Conservation (phyloP, 2,329 filamentous ascomycete genomes). For the Cercospora citrullina region DNA sequence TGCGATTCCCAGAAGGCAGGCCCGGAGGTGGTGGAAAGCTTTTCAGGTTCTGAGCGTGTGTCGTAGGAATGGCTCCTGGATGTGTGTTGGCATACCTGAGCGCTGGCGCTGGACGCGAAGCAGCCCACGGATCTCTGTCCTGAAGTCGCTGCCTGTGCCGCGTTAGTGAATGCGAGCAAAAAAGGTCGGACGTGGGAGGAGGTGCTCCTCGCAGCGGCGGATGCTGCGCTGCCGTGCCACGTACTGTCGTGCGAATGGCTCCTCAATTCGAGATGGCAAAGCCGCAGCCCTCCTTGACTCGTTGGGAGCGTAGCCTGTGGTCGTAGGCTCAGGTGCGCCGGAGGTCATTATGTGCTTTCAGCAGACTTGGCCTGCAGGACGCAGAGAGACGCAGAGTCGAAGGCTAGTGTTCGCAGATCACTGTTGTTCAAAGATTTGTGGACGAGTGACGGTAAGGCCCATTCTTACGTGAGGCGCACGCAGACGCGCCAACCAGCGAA, state of each 20-base stretch:
- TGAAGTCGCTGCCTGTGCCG: constrained; percentile 32
- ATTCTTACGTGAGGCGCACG: constrained; percentile 31
- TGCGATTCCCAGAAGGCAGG: constrained; percentile 27
- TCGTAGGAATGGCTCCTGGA: constrained; percentile 24
- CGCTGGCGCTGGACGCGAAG: constrained; percentile 29
- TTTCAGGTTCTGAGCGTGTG: constrained; percentile 29
- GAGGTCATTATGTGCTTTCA: constrained; percentile 31
- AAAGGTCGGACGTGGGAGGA: background rate
- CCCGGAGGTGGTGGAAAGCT: constrained; percentile 33
- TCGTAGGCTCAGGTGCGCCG: constrained; percentile 29
- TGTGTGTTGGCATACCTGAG: constrained; percentile 33
- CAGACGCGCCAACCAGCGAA: constrained; percentile 31
- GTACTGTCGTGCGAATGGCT: constrained; percentile 31
- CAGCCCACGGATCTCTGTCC: constrained; percentile 34
- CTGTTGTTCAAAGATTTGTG: constrained; percentile 28
- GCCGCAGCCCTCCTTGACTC: constrained; percentile 30
- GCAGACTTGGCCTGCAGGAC: constrained; percentile 28
- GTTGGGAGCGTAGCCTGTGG: constrained; percentile 31
- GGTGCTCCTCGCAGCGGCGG: constrained; percentile 8
- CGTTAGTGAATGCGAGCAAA: constrained; percentile 13
- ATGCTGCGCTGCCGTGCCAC: constrained; percentile 10
- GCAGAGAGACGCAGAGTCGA: constrained; percentile 28
- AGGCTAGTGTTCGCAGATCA: constrained; percentile 31
- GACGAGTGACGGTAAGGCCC: constrained; percentile 26
- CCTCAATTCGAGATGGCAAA: constrained; percentile 29